Evolutionary conservation across 1,284 basidiomycete species (phyloP).

Genomic region (Moesziomyces parantarcticus): DNA sequence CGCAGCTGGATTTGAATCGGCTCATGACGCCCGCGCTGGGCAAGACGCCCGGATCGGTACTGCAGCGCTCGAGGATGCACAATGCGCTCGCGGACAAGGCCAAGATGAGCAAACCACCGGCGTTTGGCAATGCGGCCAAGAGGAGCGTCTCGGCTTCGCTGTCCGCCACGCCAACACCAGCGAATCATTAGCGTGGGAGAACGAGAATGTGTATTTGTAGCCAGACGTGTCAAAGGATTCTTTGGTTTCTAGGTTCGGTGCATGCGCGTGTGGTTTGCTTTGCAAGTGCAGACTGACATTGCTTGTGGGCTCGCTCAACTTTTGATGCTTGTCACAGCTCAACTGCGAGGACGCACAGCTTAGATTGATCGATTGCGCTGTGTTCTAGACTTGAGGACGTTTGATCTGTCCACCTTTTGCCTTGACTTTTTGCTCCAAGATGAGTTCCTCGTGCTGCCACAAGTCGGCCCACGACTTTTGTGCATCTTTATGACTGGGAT

Average conservation of each 20-base stretch:
- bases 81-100: constrained; percentile 40
- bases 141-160: constrained; percentile 24
- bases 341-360: too few species aligned
- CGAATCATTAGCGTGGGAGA: too few species aligned
- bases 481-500: background rate
- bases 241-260: too few species aligned
- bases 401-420: constrained; percentile 24
- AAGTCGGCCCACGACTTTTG: constrained; percentile 12
- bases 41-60: constrained; percentile 37
- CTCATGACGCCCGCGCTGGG: constrained; percentile 42
- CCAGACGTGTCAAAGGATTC: too few species aligned
- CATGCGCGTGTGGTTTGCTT: too few species aligned
- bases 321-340: too few species aligned
- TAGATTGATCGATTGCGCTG: too few species aligned
- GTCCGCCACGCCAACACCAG: constrained; percentile 1
- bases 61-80: constrained; percentile 44
- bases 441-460: constrained; percentile 28
- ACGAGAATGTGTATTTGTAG: background rate
- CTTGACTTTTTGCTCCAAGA: constrained; percentile 20
- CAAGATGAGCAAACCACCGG: constrained; percentile 23
- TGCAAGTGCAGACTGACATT: too few species aligned
- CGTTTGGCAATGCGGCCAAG: constrained; percentile 12
- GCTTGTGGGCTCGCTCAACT: background rate
- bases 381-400: constrained; percentile 22
- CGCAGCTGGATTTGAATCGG: constrained; percentile 27